Percentiles rank a stretch among this genome's conserved stretches.
Evolutionary conservation across 208 protist genomes (phyloP).

Genomic region (Wallacemonas sp.): DNA sequence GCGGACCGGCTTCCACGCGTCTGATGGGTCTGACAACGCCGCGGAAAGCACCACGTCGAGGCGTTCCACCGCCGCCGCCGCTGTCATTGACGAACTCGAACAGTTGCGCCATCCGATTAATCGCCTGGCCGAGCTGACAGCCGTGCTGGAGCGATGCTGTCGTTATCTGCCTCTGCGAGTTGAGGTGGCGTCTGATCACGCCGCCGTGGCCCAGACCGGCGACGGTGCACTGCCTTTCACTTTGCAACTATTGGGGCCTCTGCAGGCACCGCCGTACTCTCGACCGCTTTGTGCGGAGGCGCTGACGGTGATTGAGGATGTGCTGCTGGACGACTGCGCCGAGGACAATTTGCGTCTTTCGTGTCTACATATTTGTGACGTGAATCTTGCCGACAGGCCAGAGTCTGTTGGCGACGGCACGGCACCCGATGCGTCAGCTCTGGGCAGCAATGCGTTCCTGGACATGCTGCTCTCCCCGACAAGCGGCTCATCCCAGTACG

Average conservation of each 20-base stretch:
- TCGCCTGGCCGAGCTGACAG: slow-evolving; percentile 40
- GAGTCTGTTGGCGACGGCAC: neutral
- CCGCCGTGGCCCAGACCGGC: neutral
- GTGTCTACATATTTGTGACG: slow-evolving; percentile 50
- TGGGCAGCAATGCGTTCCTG: slow-evolving; percentile 36
- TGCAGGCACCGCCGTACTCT: slow-evolving; percentile 27
- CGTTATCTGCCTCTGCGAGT: slow-evolving; percentile 51
- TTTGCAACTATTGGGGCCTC: slow-evolving; percentile 50
- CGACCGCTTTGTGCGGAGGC: slow-evolving; percentile 19
- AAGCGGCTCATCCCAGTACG: neutral
- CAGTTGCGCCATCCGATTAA: slow-evolving; percentile 21
- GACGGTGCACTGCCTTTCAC: slow-evolving; percentile 19
- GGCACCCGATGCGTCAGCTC: neutral
- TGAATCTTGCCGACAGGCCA: slow-evolving; percentile 22
- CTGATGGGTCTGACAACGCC: neutral
- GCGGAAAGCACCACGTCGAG: neutral
- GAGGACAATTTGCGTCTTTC: slow-evolving; percentile 20
- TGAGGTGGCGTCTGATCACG: slow-evolving; percentile 31
- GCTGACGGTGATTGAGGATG: slow-evolving; percentile 55
- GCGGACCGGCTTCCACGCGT: neutral
- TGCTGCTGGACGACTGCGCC: slow-evolving; percentile 75
- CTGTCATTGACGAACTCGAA: slow-evolving; percentile 34
- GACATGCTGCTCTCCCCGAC: slow-evolving; percentile 29
- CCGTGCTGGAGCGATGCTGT: slow-evolving; percentile 27
- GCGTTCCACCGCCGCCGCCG: neutral